Base-by-base conservation (phyloP, 83 land plant species). In the Picea engelmannii region DNA sequence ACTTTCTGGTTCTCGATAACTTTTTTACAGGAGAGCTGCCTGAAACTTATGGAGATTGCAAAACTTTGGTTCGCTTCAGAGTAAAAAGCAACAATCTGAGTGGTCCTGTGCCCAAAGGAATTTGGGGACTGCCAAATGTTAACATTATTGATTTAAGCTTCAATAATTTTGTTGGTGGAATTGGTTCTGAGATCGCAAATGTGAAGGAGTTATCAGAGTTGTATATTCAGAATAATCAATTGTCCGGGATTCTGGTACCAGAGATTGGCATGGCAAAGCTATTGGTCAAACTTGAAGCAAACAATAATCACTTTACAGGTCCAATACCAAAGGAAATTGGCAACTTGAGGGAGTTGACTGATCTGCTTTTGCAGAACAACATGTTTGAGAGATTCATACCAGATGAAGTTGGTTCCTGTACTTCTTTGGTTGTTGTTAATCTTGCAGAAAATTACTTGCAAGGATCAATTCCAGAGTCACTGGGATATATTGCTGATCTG, bases 281-380 rank as follows among this genome's bases (percentile, higher is more conserved):
- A 49, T 78, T 94, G 80, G 79, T 87, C 6, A 82, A 77, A 24
- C 38, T 94, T 52, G 85, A 86, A 80, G 58, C 87, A 17, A 83
- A 73, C 66, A 69, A 62, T 47, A 93, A 93, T 69, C 63, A 58
- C 59, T 62, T 94, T 68, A 86, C 88, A 12, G 96, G 96, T 2
- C 10, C 44, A 5, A 8, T 94, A 3, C 95, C 95, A 0, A 31
- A 79, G 13, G 85, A 86, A 81, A 84, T 92, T 17, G 88, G 92
- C 11, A 49, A 17, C 27, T 90, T 88, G 27, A 65, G 44, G 18
- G 85, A 55, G 67, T 40, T 94, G 81, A 87, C 84, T 65, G 87
- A 85, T 71, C 81, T 94, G 74, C 89, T 85, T 82, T 82, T 94
- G 21, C 86, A 93, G 68, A 82, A 87, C 71, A 94, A 94, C 78